Evolutionary conservation across 2,329 filamentous ascomycete genomes (phyloP).

Genomic region (Rugonectria rugulosa): DNA sequence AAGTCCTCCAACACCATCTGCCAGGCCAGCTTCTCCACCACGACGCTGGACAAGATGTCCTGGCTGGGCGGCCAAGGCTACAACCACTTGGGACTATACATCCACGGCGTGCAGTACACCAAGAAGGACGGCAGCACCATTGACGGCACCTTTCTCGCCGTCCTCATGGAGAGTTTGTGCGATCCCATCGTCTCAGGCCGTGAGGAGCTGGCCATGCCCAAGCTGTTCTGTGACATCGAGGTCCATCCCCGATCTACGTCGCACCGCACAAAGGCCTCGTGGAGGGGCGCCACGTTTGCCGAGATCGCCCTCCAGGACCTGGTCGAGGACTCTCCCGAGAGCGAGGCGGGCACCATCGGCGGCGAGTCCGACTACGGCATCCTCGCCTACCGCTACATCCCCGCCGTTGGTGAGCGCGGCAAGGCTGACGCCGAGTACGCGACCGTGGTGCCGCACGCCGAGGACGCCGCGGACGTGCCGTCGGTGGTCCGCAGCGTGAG

Average conservation of each 20-base stretch:
- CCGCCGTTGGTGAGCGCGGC: conserved; percentile 58
- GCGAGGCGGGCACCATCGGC: conserved; percentile 18
- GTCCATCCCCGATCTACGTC: conserved; percentile 32
- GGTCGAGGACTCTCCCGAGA: conserved; percentile 8
- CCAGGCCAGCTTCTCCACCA: conserved; percentile 53
- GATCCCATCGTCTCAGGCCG: conserved; percentile 62
- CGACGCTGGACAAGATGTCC: conserved; percentile 58
- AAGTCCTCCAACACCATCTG: conserved; percentile 56
- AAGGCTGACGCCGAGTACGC: conserved; percentile 63
- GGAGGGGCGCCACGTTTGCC: conserved; percentile 22
- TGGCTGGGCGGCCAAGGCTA: conserved; percentile 70
- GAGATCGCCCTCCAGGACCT: conserved; percentile 16
- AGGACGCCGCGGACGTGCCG: conserved; percentile 26
- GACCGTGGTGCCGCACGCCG: conserved; percentile 47
- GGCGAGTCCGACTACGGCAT: conserved; percentile 53
- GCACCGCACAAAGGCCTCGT: conserved; percentile 21
- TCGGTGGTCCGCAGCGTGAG: conserved; percentile 40
- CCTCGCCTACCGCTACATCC: conserved; percentile 65
- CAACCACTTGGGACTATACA: conserved; percentile 64
- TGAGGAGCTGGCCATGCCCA: conserved; percentile 69
- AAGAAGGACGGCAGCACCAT: conserved; percentile 56
- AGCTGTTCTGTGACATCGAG: conserved; percentile 60
- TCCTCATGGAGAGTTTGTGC: conserved; percentile 58
- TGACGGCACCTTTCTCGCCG: conserved; percentile 61
- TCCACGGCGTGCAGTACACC: conserved; percentile 67